Evolutionary conservation across 306 rosid genomes (phyloP), one percentile per base, ranked within the genome.

Genomic region (Begonia loranthoides): DNA sequence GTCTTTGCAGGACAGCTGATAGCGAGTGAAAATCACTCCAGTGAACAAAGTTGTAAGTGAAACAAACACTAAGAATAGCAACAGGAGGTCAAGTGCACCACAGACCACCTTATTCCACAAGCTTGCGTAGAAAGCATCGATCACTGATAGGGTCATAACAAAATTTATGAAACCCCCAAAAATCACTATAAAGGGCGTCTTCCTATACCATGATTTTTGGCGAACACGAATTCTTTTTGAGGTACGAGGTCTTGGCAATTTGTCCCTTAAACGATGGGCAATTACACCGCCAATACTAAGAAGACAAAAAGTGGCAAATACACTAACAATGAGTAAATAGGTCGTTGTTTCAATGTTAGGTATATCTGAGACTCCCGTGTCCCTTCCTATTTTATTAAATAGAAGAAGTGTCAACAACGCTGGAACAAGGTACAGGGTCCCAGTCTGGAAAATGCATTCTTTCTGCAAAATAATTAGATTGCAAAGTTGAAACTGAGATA

Each of bases 81-180:
- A 14, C 50, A 69, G 16, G 36, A 57, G 33, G 41, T 9, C 0
- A 54, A 69, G 49, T 34, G 70, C 60, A 14, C 65, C 50, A 16
- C 75, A 64, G 10, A 50, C 56, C 63, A 64, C 59, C 52, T 24
- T 28, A 41, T 53, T 41, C 66, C 66, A 70, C 46, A 64, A 50
- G 58, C 62, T 70, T 50, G 70, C 66, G 15, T 55, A 59, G 45
- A 64, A 50, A n/a, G 44, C 56, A 55, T 70, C 70, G 66, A 70
- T 59, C 14, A 34, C 11, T 4, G 4, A 41, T 44, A 21, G 51
- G 41, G 64, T 36, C 21, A 24, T 41, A 16, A 10, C 2, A 28
- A 65, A 52, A 9, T 57, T 49, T 55, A 55, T 4, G 39, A 64
- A 44, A 17, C 62, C 70, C 38, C 50, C 58, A 21, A 64, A 10